Evolutionary conservation across 1,139 yeast genomes (phyloP), one percentile per base, ranked within the genome.

Genomic region (Taiozyma sp.): DNA sequence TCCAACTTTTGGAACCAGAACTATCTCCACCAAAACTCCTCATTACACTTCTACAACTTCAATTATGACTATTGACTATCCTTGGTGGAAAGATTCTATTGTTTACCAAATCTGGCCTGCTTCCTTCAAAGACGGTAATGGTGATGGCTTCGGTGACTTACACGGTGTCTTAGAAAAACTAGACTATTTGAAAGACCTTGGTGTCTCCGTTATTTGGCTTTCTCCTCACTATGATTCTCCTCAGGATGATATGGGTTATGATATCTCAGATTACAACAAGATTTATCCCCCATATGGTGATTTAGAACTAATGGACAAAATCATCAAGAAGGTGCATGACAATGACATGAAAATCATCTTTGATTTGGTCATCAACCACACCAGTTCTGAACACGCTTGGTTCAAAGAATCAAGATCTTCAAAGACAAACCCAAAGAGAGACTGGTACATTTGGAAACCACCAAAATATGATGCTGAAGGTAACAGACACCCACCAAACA

Each of bases 191-290:
- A 73, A 78, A 60, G 66, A 67, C 23, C 69, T 81, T 45, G 85
- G 85, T 1, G 71, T 72, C 23, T 83, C 79, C 54, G 71, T 78
- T 36, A 68, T 81, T 43, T 81, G 86, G 86, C 66, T 80, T 53
- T 76, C 79, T 30, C 86, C 86, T 40, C 76, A 78, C 71, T 80
- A 73, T 65, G 81, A 78, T 55, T 77, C 83, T 3, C 86, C 86
- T 4, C 81, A 78, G 60, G 78, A 76, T 45, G 86, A 81, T 60
- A 80, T 81, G 85, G 86, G 86, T 2, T 81, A 81, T 63, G 86
- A 81, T 60, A 78, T 81, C 57, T 68, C 78, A 39, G 76, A 81
- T 65, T 81, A 81, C 63, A 72, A 77, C 60, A 71, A 66, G 16
- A 72, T 81, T 40, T 74, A 79, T 62, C 76, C 79, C 6, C 70